Percentiles rank a stretch among this genome's conserved stretches.
Conservation (phyloP, 1,139 yeast species). For the Nematodospora anomalae region DNA sequence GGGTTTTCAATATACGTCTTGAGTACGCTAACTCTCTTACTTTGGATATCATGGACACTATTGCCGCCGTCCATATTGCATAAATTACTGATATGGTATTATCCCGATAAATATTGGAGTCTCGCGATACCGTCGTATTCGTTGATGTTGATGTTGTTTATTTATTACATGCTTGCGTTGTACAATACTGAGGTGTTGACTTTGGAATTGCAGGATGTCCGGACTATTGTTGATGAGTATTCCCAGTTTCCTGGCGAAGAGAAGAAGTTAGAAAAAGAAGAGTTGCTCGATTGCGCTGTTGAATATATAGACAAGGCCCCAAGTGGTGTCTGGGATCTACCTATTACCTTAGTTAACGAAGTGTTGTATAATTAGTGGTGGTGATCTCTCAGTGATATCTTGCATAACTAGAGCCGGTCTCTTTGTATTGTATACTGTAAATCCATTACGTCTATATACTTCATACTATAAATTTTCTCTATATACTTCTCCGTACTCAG, state of each 20-base stretch:
- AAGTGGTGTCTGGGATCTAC: conserved; percentile 84
- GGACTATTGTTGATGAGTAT: conserved; percentile 68
- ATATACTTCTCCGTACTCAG: conserved; percentile 2
- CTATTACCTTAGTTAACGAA: conserved; percentile 68
- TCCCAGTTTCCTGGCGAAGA: conserved; percentile 49
- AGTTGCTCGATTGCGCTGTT: conserved; percentile 19
- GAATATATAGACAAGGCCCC: conserved; percentile 54
- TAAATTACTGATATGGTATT: conserved; percentile 61
- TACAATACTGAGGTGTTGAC: conserved; percentile 78
- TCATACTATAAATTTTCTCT: neutral
- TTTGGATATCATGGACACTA: conserved; percentile 70
- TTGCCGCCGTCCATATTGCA: conserved; percentile 58
- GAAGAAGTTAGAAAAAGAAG: conserved; percentile 1
- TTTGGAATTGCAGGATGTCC: conserved; percentile 52
- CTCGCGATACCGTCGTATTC: conserved; percentile 70
- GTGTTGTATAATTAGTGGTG: conserved; percentile 57
- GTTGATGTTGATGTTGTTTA: conserved; percentile 67
- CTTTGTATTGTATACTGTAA: neutral
- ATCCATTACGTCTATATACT: neutral
- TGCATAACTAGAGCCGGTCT: neutral
- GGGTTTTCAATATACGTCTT: conserved; percentile 79
- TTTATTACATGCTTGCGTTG: conserved; percentile 65
- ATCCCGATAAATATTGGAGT: conserved; percentile 90
- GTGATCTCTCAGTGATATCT: no score
- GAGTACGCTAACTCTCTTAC: conserved; percentile 47